Evolutionary conservation across 2,329 filamentous ascomycete species (phyloP).

Genomic region (Penicillium brevicompactum): DNA sequence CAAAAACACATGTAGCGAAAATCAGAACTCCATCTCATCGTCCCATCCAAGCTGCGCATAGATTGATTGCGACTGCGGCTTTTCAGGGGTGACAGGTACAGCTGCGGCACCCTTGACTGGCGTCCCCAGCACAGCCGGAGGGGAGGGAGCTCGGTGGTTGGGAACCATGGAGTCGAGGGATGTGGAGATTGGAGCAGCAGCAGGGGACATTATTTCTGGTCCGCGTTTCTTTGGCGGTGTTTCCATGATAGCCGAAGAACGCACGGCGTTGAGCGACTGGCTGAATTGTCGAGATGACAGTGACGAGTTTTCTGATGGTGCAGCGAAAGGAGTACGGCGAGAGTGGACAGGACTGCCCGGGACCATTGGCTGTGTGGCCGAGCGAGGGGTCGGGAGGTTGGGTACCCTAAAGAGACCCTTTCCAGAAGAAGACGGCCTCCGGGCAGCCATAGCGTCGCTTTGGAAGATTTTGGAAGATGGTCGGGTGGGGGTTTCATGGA

Average conservation of each 20-base stretch:
- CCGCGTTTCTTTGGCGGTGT: slow-evolving; percentile 30
- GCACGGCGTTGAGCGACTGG: slow-evolving; percentile 2
- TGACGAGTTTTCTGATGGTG: slow-evolving; percentile 1
- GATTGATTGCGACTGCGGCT: slow-evolving; percentile 40
- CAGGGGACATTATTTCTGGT: slow-evolving; percentile 2
- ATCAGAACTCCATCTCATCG: slow-evolving; percentile 33
- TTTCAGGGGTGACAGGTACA: slow-evolving; percentile 37
- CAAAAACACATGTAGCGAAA: background rate
- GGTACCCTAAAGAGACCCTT: slow-evolving; percentile 30
- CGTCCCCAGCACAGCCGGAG: slow-evolving; percentile 30
- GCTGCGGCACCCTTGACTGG: slow-evolving; percentile 32
- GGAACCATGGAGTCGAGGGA: slow-evolving; percentile 4
- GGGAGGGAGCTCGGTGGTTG: slow-evolving; percentile 12
- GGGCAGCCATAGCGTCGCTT: slow-evolving; percentile 11
- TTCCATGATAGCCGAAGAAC: slow-evolving; percentile 30
- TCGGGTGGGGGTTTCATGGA: slow-evolving; percentile 46
- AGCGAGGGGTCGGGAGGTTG: slow-evolving; percentile 27
- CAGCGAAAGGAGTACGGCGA: slow-evolving; percentile 17
- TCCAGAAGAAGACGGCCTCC: slow-evolving; percentile 17
- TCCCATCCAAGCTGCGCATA: slow-evolving; percentile 50
- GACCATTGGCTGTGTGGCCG: slow-evolving; percentile 20
- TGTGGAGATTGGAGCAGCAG: slow-evolving; percentile 9
- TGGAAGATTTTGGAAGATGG: slow-evolving; percentile 30
- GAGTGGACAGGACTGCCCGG: slow-evolving; percentile 34
- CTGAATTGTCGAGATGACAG: slow-evolving; percentile 9